phyloP scores from a whole-genome alignment of 352 stramenopile genomes.

The Aphanomyces invadans region DNA sequence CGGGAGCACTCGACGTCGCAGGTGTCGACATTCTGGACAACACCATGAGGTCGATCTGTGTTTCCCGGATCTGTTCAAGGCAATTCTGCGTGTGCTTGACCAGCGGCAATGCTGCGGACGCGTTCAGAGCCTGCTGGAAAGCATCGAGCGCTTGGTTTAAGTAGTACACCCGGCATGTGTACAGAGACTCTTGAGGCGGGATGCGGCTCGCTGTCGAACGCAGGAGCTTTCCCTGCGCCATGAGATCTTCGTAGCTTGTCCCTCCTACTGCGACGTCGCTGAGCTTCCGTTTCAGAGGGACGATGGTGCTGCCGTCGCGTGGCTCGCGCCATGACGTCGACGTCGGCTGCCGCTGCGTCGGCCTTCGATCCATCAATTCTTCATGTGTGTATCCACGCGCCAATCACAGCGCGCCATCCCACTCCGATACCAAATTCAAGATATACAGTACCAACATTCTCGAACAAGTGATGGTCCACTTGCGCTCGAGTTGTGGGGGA shows the following conservation, averaged over 20 bases:
- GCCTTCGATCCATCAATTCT: neutral
- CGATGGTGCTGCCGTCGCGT: neutral
- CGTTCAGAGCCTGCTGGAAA: slow-evolving; percentile 14
- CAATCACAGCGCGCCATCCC: neutral
- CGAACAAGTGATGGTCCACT: neutral
- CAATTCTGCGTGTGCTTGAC: neutral
- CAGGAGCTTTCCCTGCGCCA: slow-evolving; percentile 1
- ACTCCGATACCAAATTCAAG: neutral
- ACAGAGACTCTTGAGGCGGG: neutral
- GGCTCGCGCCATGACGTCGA: neutral
- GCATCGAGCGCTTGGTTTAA: slow-evolving; percentile 16
- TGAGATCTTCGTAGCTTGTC: slow-evolving; percentile 10
- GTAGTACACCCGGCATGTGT: slow-evolving; percentile 5
- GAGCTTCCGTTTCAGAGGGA: neutral
- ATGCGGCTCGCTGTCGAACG: neutral
- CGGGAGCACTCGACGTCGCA: neutral
- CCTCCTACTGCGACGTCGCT: neutral
- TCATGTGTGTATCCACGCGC: neutral
- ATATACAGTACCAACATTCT: neutral
- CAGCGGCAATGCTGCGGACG: neutral
- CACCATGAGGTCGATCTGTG: slow-evolving; percentile 19
- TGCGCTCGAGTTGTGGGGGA: neutral
- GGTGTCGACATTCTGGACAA: neutral
- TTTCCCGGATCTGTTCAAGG: slow-evolving; percentile 19
- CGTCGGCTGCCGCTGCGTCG: neutral